Evolutionary conservation across 257 asterid genomes (phyloP), one percentile per base, ranked within the genome.

Genomic region (Nicotiana benthamiana): DNA sequence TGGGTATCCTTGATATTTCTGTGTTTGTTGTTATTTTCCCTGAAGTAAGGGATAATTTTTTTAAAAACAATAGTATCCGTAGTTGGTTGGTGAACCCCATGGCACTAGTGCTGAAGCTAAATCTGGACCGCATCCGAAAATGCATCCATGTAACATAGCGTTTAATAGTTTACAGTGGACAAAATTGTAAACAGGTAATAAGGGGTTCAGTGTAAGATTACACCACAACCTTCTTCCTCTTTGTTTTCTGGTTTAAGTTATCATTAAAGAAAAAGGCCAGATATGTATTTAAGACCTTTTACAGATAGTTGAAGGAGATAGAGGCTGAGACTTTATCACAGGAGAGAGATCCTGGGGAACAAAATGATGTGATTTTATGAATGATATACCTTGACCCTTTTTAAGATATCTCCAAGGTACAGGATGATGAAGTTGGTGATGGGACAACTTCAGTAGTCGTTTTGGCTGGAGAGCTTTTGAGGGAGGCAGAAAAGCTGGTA

Each of bases 401-500:
- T 34, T 57, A 85, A 95, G 99, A 95, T 82, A 95, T 96, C 83
- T 96, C 98, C 10, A 96, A 94, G 88, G 99, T 96, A 62, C 99
- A 96, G 86, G 99, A 96, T 81, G 98, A 96, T 83, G 99, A 96
- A 88, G 99, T 96, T 36, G 99, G 99, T 80, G 99, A 96, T 87
- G 99, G 99, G 65, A 96, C 99, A 59, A 96, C 99, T 65, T 94
- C 99, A 27, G 99, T 96, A 54, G 99, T 90, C 54, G 98, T 96
- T 54, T 91, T 96, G 87, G 99, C 98, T 84, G 99, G 98, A 74
- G 98, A 96, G 86, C 98, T 96, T 82, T 83, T 96, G 87, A 88
- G 96, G 89, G 99, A 96, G 92, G 97, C 98, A 56, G 99, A 96
- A 86, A 93, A 96, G 91, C 87, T 96, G 87, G 94, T 96, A 17